Percentiles rank a stretch among this genome's conserved stretches.
Conservation (phyloP, 352 stramenopile species). For the Globisporangium radiosum region DNA sequence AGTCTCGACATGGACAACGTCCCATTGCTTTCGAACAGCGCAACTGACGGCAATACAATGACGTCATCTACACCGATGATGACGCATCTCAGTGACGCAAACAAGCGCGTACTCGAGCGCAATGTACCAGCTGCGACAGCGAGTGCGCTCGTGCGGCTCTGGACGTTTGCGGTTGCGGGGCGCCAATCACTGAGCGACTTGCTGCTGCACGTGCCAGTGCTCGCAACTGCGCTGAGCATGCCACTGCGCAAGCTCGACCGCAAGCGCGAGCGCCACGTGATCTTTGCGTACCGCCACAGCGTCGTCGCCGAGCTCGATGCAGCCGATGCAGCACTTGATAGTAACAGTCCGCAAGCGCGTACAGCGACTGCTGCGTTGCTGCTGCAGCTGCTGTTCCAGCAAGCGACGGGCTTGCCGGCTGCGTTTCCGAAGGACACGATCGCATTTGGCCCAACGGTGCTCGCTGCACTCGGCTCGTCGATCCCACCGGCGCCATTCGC, state of each 20-base stretch:
- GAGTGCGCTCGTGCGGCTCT: constrained; percentile 50
- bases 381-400: constrained; percentile 69
- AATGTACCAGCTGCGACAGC: constrained; percentile 40
- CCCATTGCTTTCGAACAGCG: background rate
- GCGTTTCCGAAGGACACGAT: constrained; percentile 36
- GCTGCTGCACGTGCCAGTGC: constrained; percentile 39
- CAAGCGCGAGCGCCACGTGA: constrained; percentile 74
- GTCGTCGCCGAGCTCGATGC: constrained; percentile 38
- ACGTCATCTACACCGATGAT: constrained; percentile 11
- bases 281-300: constrained; percentile 55
- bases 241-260: constrained; percentile 73
- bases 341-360: constrained; percentile 16
- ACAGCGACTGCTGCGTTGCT: constrained; percentile 24
- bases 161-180: constrained; percentile 58
- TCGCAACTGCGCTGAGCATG: constrained; percentile 64
- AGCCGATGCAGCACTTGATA: no score
- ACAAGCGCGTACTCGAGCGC: constrained; percentile 64
- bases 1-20: constrained; percentile 51
- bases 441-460: constrained; percentile 27
- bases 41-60: constrained; percentile 4
- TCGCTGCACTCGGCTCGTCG: constrained; percentile 32
- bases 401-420: constrained; percentile 40
- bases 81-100: constrained; percentile 40
- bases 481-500: constrained; percentile 28
- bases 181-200: constrained; percentile 59